These are phyloP conservation scores for Plasmodium cynomolgi DNA, from an alignment of 169 alveolate genomes.

Conservation along the genomic window DNA sequence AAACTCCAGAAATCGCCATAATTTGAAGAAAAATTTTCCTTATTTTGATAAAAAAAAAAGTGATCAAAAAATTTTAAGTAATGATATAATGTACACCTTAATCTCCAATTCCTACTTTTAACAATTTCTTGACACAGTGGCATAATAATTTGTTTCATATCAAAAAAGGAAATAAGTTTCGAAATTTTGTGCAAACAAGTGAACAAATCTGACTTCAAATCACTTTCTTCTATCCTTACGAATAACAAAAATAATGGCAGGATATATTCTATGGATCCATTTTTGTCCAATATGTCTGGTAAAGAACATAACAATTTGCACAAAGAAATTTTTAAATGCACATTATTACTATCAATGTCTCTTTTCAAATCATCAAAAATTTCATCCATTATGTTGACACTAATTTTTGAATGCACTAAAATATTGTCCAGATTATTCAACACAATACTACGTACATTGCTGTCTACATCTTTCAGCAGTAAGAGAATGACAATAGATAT, in stretches of 20 bases:
- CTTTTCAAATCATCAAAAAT: conserved; percentile 75
- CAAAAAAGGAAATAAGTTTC: conserved; percentile 62
- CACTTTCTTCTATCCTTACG: conserved; percentile 72
- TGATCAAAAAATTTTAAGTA: conserved; percentile 73
- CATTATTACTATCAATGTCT: conserved; percentile 75
- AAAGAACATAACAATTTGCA: conserved; percentile 64
- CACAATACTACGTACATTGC: conserved; percentile 72
- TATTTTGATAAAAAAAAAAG: conserved; percentile 66
- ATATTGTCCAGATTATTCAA: conserved; percentile 56
- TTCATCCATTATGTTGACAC: conserved; percentile 51
- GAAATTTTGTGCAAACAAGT: conserved; percentile 72
- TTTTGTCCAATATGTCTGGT: conserved; percentile 72
- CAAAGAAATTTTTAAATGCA: conserved; percentile 70
- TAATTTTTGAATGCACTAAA: conserved; percentile 42
- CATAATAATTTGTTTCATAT: conserved; percentile 76
- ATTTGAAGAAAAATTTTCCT: conserved; percentile 57
- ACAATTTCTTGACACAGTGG: conserved; percentile 70
- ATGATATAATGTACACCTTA: conserved; percentile 45
- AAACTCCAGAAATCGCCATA: conserved; percentile 52
- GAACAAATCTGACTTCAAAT: conserved; percentile 58
- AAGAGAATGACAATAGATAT: conserved; percentile 45
- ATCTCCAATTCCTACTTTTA: conserved; percentile 72
- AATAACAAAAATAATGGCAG: conserved; percentile 60
- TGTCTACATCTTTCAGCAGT: conserved; percentile 65
- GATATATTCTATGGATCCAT: conserved; percentile 71